Base-by-base conservation (phyloP, 2,329 filamentous ascomycete species). In the Hypocreales sp. region DNA sequence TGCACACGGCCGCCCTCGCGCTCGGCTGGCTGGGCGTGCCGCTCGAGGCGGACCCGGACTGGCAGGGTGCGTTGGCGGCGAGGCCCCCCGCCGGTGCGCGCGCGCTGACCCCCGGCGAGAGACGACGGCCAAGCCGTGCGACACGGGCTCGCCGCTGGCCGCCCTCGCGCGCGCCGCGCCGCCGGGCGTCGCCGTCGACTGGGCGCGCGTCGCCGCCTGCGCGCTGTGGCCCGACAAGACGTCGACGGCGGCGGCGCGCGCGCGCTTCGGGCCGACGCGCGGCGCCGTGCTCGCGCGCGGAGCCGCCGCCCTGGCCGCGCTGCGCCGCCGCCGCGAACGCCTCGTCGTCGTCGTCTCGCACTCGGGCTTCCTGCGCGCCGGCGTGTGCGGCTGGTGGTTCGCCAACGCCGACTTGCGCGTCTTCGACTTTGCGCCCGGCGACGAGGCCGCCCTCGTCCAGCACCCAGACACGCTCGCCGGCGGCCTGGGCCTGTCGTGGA, bases 391-490 rank as follows among this genome's bases (percentile, higher is more conserved):
- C 2, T 55, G 53, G 36, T 65, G 55, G 53, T 72, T 57, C 39
- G 65, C 62, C 42, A 78, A 78, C 35, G 66, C 64, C 8, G 73
- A 79, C 39, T 79, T 71, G 45, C 61, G 73, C 9, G 52, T 77
- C 17, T 78, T 77, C 39, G 60, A 67, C 12, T 70, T 72, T 36
- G 43, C 34, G 5, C 7, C 10, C 7, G 33, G 29, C 1, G 35
- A 47, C 3, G 48, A 48, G 5, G 48, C 44, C 4, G 31, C 38
- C 27, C 22, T 24, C 11, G n/a, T 5, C 5, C 20, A 22, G 29
- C 8, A 23, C n/a, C n/a, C n/a, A n/a, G n/a, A n/a, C n/a, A 58
- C 53, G 0, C 12, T 41, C 2, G 33, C 35, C 1, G 55, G 55
- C 7, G 55, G 55, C 0, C 34, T 57, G 27, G 53, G 55, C 0